phyloP scores from a whole-genome alignment of 306 rosid species.

The Fragaria vesca region DNA sequence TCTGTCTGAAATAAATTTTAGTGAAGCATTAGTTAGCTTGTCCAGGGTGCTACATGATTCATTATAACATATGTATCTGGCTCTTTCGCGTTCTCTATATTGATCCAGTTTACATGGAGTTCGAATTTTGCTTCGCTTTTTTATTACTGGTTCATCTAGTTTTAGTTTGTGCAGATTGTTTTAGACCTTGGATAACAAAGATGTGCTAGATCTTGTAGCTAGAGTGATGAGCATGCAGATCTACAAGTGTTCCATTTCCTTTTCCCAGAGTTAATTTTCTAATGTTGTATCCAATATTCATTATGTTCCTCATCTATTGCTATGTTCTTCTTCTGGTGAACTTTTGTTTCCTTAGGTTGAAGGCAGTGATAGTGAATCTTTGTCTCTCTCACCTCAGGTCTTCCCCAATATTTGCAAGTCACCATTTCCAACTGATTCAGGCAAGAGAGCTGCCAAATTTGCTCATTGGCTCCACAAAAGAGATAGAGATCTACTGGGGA shows the following conservation, averaged over 20 bases:
- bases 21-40: background rate
- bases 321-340: constrained; percentile 17
- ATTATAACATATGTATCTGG: background rate
- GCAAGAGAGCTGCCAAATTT: constrained; percentile 64
- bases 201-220: background rate
- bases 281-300: background rate
- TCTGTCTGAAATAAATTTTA: background rate
- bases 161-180: background rate
- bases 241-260: background rate
- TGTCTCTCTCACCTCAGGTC: constrained; percentile 69
- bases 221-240: background rate
- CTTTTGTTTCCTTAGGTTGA: constrained; percentile 58
- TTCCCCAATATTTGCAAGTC: constrained; percentile 67
- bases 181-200: background rate
- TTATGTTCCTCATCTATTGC: background rate
- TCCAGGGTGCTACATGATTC: background rate
- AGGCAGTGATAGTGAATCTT: constrained; percentile 55
- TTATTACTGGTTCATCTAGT: background rate
- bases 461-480: constrained; percentile 61
- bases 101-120: background rate
- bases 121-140: background rate
- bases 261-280: background rate
- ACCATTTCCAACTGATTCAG: constrained; percentile 70
- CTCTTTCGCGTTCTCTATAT: background rate
- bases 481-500: constrained; percentile 51